phyloP scores from a whole-genome alignment of 2,329 filamentous ascomycete species.

The Cladosporium halotolerans region DNA sequence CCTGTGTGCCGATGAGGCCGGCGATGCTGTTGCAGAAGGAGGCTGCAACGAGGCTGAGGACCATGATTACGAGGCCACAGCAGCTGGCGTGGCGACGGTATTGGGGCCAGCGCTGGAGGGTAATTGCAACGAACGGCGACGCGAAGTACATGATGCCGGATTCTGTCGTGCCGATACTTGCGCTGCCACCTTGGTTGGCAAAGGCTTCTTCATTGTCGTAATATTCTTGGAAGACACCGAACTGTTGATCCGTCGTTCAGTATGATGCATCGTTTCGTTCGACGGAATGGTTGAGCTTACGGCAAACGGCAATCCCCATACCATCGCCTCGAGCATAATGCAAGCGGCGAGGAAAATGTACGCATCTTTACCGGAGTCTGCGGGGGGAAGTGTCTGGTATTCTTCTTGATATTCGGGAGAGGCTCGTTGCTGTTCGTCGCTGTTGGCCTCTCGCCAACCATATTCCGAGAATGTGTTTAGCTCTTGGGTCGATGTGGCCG shows the following conservation, averaged over 20 bases:
- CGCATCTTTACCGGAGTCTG: constrained; percentile 32
- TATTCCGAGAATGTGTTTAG: neutral
- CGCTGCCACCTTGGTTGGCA: constrained; percentile 28
- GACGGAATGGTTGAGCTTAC: neutral
- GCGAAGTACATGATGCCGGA: constrained; percentile 39
- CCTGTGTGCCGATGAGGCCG: constrained; percentile 34
- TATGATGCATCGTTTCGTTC: neutral
- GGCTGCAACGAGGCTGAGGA: constrained; percentile 28
- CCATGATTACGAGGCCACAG: constrained; percentile 31
- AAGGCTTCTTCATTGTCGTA: constrained; percentile 16
- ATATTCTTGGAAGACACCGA: constrained; percentile 21
- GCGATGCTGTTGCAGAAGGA: constrained; percentile 30
- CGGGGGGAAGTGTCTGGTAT: constrained; percentile 22
- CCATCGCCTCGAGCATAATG: constrained; percentile 18
- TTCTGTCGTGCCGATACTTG: constrained; percentile 37
- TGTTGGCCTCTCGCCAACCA: too few species aligned
- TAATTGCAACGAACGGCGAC: constrained; percentile 34
- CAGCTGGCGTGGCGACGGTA: constrained; percentile 29
- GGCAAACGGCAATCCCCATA: constrained; percentile 15
- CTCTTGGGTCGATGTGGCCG: neutral
- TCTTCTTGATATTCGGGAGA: neutral
- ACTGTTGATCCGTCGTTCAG: neutral
- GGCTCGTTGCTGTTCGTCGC: too few species aligned
- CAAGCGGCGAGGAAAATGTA: constrained; percentile 44
- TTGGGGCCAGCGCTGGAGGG: constrained; percentile 32